Base-by-base conservation (phyloP, 2,329 filamentous ascomycete species). In the Phoma sp. region DNA sequence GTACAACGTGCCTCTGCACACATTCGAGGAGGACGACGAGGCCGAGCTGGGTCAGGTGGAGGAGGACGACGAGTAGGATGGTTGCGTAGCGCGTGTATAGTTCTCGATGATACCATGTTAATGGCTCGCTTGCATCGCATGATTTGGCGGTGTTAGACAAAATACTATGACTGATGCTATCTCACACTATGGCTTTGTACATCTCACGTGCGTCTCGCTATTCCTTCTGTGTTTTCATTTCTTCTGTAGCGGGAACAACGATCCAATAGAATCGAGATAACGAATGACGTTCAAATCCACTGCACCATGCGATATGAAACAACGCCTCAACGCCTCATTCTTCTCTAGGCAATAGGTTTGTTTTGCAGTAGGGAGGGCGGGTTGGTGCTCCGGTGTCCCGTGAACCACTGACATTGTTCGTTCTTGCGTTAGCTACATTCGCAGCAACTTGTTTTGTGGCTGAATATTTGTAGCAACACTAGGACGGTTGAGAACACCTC, bases 21-120 rank as follows among this genome's bases (percentile, higher is more conserved):
- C 91, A 60, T 94, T 98, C 74, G 95, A 98, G 69, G 94, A 98
- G 69, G 91, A 94, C 31, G 91, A 94, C 32, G 92, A 96, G 47
- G 89, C 90, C 57, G 83, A 83, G 43, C 83, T 82, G 57, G 76
- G 78, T 31, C 80, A 79, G 38, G 82, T 81, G 64, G 83, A 81
- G 48, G 83, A 81, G 46, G 82, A 81, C 37, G 82, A 84, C 56
- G 84, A 85, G 65, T 82, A 83, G 52, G 52, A 46, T 15, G 21
- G 13, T 15, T 21, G 36, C 31, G 27, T 31, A 9, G 41, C 43
- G 45, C 36, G 41, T 43, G 48, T 43, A 41, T 43, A 51, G 51
- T 56, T 49, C 60, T 50, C 55, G 57, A 60, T 62, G 63, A 65
- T 64, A 65, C 60, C 62, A 60, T 61, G 55, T 56, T 57, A 57